These are phyloP conservation scores for Vanderwaltozyma polyspora DNA, from an alignment of 805 yeast genomes.

Conservation along the genomic window DNA sequence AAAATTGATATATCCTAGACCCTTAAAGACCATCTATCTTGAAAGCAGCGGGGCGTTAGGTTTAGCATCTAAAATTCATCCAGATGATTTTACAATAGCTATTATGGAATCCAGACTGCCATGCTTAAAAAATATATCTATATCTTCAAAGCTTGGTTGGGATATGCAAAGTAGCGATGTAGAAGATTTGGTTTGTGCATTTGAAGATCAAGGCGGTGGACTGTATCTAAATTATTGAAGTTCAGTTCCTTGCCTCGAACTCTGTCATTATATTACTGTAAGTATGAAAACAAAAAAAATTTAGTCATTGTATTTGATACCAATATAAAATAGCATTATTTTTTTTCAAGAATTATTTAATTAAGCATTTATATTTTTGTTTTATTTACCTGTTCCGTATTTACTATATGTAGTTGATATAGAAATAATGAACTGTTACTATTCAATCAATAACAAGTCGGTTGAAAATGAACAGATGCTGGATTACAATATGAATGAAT, in stretches of 20 bases:
- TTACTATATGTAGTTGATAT: background rate
- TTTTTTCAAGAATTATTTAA: too few species aligned
- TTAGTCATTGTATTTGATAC: background rate
- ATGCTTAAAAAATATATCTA: slow-evolving; percentile 44
- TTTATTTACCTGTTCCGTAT: background rate
- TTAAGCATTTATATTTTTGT: too few species aligned
- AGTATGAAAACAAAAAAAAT: background rate
- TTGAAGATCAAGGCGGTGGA: slow-evolving; percentile 74
- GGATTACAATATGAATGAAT: too few species aligned
- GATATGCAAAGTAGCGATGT: slow-evolving; percentile 51
- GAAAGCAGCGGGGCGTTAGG: slow-evolving; percentile 85
- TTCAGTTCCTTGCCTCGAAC: too few species aligned
- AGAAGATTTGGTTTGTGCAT: slow-evolving; percentile 49
- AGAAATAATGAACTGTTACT: background rate
- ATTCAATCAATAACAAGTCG: background rate
- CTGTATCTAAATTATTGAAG: slow-evolving; percentile 40
- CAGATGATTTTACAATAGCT: slow-evolving; percentile 82
- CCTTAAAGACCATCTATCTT: slow-evolving; percentile 49
- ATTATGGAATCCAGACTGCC: slow-evolving; percentile 71
- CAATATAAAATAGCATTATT: too few species aligned
- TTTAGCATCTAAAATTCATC: slow-evolving; percentile 69
- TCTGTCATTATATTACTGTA: too few species aligned
- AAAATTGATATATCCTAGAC: slow-evolving; percentile 18
- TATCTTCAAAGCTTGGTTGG: slow-evolving; percentile 83
- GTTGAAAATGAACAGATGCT: too few species aligned